phyloP scores from a whole-genome alignment of 1,139 yeast genomes.

The Sporopachydermia cereana region DNA sequence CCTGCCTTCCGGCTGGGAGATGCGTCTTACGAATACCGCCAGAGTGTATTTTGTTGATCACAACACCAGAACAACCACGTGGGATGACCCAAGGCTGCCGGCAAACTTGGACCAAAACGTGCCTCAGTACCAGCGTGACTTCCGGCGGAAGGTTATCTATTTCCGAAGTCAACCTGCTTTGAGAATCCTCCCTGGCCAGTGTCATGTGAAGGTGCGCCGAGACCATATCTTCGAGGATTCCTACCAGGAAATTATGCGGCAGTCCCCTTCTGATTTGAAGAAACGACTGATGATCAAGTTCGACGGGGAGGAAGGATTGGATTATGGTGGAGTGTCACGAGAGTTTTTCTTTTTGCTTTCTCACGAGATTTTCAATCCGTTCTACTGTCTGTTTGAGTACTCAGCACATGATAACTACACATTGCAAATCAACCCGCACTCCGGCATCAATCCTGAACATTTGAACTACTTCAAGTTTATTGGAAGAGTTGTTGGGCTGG shows the following conservation, averaged over 20 bases:
- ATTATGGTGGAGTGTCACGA: constrained; percentile 98
- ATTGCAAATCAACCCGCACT: constrained; percentile 91
- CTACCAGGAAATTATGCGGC: constrained; percentile 97
- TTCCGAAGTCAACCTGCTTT: constrained; percentile 97
- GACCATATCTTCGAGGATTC: constrained; percentile 95
- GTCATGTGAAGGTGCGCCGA: constrained; percentile 95
- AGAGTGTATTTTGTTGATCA: constrained; percentile 98
- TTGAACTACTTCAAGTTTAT: constrained; percentile 94
- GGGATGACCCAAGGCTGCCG: constrained; percentile 99
- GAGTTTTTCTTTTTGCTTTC: constrained; percentile 93
- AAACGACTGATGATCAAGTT: constrained; percentile 95
- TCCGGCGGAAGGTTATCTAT: constrained; percentile 91
- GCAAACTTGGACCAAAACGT: constrained; percentile 95
- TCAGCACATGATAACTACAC: constrained; percentile 98
- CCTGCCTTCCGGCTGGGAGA: constrained; percentile 98
- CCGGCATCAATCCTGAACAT: constrained; percentile 97
- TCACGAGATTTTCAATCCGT: constrained; percentile 98
- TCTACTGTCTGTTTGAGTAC: constrained; percentile 91
- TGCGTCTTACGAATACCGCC: constrained; percentile 97
- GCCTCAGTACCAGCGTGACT: constrained; percentile 98
- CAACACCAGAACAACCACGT: constrained; percentile 95
- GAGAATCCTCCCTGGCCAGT: constrained; percentile 94
- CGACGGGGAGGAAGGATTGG: constrained; percentile 98
- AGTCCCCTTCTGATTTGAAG: constrained; percentile 94
- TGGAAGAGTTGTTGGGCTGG: constrained; percentile 96